Conservation (phyloP, 495 filamentous ascomycete genomes). For the Lentithecium fluviatile region DNA sequence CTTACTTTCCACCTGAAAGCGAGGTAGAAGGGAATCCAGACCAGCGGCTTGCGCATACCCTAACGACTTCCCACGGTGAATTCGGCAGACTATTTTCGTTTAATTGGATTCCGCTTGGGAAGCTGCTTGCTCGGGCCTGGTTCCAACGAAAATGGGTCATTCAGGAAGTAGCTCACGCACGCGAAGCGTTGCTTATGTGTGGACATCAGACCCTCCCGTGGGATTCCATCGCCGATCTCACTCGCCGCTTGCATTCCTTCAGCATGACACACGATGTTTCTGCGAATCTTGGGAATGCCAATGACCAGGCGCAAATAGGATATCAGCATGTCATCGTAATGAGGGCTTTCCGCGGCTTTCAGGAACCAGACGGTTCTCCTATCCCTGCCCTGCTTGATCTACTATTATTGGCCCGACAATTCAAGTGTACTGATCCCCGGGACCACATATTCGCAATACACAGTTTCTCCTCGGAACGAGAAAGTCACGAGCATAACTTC, state of each 20-base stretch:
- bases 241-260: too few species aligned
- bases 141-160: conserved; percentile 5
- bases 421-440: neutral
- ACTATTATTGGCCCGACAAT: neutral
- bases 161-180: neutral
- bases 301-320: neutral
- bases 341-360: neutral
- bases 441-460: neutral
- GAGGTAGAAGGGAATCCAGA: too few species aligned
- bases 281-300: neutral
- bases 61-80: too few species aligned
- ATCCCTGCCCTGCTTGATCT: neutral
- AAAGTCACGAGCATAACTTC: neutral
- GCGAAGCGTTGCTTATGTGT: neutral
- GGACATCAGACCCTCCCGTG: neutral
- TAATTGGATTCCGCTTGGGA: neutral
- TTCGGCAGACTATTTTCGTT: neutral
- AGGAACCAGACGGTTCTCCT: neutral
- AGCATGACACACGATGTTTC: neutral
- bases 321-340: neutral
- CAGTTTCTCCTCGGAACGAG: neutral
- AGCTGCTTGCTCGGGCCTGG: conserved; percentile 1
- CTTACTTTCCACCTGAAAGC: too few species aligned
- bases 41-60: too few species aligned
- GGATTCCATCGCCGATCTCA: too few species aligned